Evolutionary conservation across 768 basidiomycete species (phyloP), one percentile per base, ranked within the genome.

Genomic region (Boletus reticulatus): DNA sequence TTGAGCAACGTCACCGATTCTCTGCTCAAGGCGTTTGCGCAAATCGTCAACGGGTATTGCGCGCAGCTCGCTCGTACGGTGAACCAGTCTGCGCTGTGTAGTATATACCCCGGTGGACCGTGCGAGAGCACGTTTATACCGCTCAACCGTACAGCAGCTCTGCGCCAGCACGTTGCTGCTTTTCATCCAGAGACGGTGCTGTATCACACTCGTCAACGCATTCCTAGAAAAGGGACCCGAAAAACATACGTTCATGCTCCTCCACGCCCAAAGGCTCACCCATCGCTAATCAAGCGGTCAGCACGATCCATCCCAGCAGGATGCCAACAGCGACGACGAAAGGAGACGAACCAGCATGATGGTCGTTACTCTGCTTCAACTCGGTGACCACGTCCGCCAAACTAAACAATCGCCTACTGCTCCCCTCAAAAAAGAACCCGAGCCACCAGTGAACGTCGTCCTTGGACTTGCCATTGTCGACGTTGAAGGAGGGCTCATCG

Each of bases 161-260:
- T 13, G 76, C 76, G 16, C 81, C 80, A 22, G 73, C 74, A 38
- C 63, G 71, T 60, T 82, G 80, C 29, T 79, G 69, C 43, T 76
- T 74, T 55, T 83, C 81, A 56, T 83, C 79, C 20, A 74, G 67
- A 11, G 72, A 70, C 0, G 77, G 79, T 68, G 59, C 67, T 71
- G 10, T 4, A 50, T 29, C 24, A 43, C 19, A 16, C 13, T 46
- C 20, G 27, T 66, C 34, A 57, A 22, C 24, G n/a, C 9, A 3
- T 19, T 17, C n/a, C 36, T 3, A n/a, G 19, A 16, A 20, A 46
- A 14, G 9, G 2, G 9, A 1, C 1, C 1, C 27, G 9, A 27
- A 24, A 27, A 19, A 45, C 55, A 37, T 41, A 52, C 80, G 76
- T 49, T 75, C 74, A 32, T 75, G 72, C 29, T 77, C 77, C 41